phyloP scores from a whole-genome alignment of 2,329 filamentous ascomycete genomes.

The Nothophaeocryptopus gaeumannii region DNA sequence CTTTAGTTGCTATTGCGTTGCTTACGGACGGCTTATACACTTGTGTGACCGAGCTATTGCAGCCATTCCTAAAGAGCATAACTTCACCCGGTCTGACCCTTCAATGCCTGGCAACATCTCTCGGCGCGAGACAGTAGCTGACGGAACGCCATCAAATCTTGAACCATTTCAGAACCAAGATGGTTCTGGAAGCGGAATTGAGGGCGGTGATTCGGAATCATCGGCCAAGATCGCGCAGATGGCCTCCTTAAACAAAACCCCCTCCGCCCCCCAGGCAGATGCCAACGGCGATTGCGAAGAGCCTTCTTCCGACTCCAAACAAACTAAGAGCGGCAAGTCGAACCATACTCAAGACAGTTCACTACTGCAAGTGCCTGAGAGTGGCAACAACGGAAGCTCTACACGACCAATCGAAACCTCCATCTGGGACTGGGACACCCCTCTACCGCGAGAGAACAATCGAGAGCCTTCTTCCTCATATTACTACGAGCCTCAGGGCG shows the following conservation, averaged over 20 bases:
- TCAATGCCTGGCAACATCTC: conserved; percentile 2
- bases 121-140: background rate
- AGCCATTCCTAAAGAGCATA: conserved; percentile 6
- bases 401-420: conserved; percentile 14
- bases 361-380: conserved; percentile 9
- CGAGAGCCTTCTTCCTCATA: conserved; percentile 20
- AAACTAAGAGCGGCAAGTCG: background rate
- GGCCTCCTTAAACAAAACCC: conserved; percentile 2
- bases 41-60: conserved; percentile 1
- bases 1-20: conserved; percentile 1
- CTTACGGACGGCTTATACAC: conserved; percentile 2
- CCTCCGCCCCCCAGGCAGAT: background rate
- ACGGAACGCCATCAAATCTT: conserved; percentile 1
- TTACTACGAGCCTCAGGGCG: conserved; percentile 47
- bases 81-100: conserved; percentile 1
- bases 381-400: conserved; percentile 5
- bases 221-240: conserved; percentile 4
- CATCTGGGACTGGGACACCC: conserved; percentile 40
- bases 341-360: conserved; percentile 6
- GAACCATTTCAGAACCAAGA: conserved; percentile 1
- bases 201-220: background rate
- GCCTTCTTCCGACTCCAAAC: background rate
- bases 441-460: conserved; percentile 36
- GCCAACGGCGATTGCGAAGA: conserved; percentile 3
- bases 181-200: conserved; percentile 1